Base-by-base conservation (phyloP, 805 yeast genomes). In the Tetrapisispora taiwanensis region DNA sequence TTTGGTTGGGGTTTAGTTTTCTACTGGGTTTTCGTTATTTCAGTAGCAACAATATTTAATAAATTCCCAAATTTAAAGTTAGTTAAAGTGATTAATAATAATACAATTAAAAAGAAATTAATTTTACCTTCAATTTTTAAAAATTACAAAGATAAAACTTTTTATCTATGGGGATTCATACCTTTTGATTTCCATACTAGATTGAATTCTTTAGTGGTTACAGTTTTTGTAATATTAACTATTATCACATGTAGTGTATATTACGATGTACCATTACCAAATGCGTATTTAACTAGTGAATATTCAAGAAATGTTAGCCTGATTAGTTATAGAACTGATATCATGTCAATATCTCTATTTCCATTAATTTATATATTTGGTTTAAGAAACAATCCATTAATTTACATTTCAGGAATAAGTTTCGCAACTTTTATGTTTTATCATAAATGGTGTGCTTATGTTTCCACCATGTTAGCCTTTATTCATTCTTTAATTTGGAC, bases 371-470 rank as follows among this genome's bases (percentile, higher is more conserved):
- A 76, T 47, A 62, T 82, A 45, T 80, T 84, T 60, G 85, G 86
- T 5, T 81, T 82, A 27, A 68, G 92, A 53, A 85, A 84, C 59
- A 84, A 82, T 55, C 76, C 85, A 18, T 67, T 84, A 54, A 72
- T 75, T 48, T 66, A 65, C 56, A 43, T 80, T 5, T 73, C 88
- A 1, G 86, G 89, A 2, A 71, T 84, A 68, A 60, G 78, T 0
- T 75, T 70, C 49, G 64, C 78, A 13, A 71, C 81, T 1, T 83
- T 84, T 63, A 69, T 76, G 52, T 63, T 69, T 26, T 75, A 74
- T 54, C 95, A 86, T 62, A 79, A 72, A 58, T 79, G 85, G 83
- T 61, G 72, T 38, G 81, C 84, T 1, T 67, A 81, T 50, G 66
- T 72, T 0, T 65, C 71, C 51, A 63, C 72, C 8, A 50, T 74